Evolutionary conservation across 495 filamentous ascomycete species (phyloP), one percentile per base, ranked within the genome.

Genomic region (Rusavskia elegans): DNA sequence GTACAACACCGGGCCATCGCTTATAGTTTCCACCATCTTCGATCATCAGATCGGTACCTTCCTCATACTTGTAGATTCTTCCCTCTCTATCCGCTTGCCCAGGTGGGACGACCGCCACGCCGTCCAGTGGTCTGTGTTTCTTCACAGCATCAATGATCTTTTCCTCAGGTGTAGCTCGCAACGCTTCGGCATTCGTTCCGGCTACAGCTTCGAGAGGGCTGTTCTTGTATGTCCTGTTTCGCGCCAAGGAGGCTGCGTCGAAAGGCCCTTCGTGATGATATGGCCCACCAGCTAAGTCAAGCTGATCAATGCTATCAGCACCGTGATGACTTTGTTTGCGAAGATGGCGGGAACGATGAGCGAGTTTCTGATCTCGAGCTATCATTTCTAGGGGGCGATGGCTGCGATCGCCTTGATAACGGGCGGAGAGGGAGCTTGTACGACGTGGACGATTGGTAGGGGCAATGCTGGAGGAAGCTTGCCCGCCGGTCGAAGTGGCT

Each of bases 261-360:
- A 85, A 98, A 0, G 92, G 92, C 0, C 92, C 92, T 52, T 84
- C 85, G 57, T 98, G 92, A 63, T 98, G 92, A 60, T 94, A 97
- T 2, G 71, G 65, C 8, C 64, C 67, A 17, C 72, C 70, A 3
- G 71, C 73, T 2, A 81, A 66, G 58, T 95, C 92, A 0, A 98
- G 75, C 3, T 72, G 63, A 65, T 98, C 92, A 57, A 98, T 88
- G 13, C 72, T 71, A 60, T 98, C 92, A 0, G 85, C 69, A 30
- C 80, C 76, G 16, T 85, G 79, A 11, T 82, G 69, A 49, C 78
- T 77, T 48, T 73, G 79, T 55, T 76, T 78, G 8, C 76, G 72
- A 2, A 85, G 72, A 61, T 82, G 80, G 0, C 74, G 78, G 2
- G 76, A 64, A 17, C 79, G 76, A 52, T 84, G 58, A 5, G 84